Conservation (phyloP, 805 yeast species). For the Kodamaea laetipori region DNA sequence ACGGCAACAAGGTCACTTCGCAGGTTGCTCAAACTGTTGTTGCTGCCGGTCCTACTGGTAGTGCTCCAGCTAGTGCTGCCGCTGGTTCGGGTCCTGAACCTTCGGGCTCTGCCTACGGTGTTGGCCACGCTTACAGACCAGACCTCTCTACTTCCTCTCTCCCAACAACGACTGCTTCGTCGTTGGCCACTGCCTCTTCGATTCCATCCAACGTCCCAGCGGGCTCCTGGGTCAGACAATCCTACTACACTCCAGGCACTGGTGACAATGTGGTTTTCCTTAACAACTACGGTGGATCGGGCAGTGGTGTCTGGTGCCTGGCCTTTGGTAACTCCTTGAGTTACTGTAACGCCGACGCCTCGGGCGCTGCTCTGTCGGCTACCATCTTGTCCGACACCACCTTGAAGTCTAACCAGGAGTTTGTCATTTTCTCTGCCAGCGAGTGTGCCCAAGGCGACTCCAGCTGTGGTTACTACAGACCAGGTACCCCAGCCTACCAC, state of each 20-base stretch:
- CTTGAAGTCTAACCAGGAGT: conserved; percentile 74
- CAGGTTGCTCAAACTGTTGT: conserved; percentile 28
- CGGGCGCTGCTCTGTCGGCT: conserved; percentile 68
- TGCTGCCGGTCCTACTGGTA: conserved; percentile 18
- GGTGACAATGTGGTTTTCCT: conserved; percentile 75
- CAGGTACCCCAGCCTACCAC: conserved; percentile 80
- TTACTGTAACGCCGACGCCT: conserved; percentile 77
- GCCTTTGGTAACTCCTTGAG: conserved; percentile 93
- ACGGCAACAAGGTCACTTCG: conserved; percentile 47
- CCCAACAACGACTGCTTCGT: conserved; percentile 20
- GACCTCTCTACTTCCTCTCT: conserved; percentile 11
- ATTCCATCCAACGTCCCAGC: conserved; percentile 11
- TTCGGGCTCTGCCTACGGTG: conserved; percentile 5
- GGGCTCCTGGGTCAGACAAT: conserved; percentile 65
- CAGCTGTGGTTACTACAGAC: conserved; percentile 22
- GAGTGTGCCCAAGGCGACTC: conserved; percentile 31
- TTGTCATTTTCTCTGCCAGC: conserved; percentile 75
- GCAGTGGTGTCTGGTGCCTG: conserved; percentile 86
- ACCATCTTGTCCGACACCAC: conserved; percentile 69
- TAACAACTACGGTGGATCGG: conserved; percentile 86
- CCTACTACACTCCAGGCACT: conserved; percentile 69
- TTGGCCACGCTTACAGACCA: conserved; percentile 13
- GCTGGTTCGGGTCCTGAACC: too few relatives aligned
- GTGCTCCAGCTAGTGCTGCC: conserved; percentile 12
- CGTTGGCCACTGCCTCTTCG: conserved; percentile 24